Percentiles rank a stretch among this genome's conserved stretches.
Conservation (phyloP, 2,329 filamentous ascomycete species). For the Scytalidium lignicola region DNA sequence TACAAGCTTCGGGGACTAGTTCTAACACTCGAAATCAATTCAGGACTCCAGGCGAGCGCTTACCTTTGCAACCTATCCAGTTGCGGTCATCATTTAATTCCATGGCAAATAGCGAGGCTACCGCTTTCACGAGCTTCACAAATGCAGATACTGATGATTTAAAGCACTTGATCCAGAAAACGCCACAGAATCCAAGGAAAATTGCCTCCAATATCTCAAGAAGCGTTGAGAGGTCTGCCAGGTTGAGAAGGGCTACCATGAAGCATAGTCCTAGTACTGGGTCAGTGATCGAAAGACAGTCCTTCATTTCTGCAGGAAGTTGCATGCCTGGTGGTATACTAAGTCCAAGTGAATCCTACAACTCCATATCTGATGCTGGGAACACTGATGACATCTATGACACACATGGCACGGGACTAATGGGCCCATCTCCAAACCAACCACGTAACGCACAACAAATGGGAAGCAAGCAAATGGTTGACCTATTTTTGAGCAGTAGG, state of each 20-base stretch:
- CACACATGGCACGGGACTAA: conserved; percentile 11
- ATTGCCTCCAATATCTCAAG: not conserved
- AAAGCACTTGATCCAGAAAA: conserved; percentile 12
- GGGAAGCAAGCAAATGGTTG: conserved; percentile 48
- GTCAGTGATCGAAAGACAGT: not conserved
- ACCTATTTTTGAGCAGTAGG: conserved; percentile 47
- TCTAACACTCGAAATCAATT: conserved; percentile 10
- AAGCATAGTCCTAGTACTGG: not conserved
- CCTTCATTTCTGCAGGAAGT: not conserved
- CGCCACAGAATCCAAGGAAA: conserved; percentile 7
- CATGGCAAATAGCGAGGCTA: conserved; percentile 8
- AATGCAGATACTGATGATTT: conserved; percentile 6
- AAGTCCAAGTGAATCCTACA: not conserved
- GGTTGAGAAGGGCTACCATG: not conserved
- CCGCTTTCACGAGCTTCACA: conserved; percentile 7
- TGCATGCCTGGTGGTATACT: not conserved
- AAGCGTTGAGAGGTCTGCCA: not conserved
- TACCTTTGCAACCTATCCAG: conserved; percentile 14
- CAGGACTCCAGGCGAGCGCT: conserved; percentile 10
- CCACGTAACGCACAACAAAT: conserved; percentile 29
- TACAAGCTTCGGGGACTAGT: not conserved
- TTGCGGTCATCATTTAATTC: conserved; percentile 17
- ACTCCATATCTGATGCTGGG: not conserved
- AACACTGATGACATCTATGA: conserved; percentile 15
- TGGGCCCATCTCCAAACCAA: conserved; percentile 10